Evolutionary conservation across 768 basidiomycete genomes (phyloP).

Genomic region (Rhodotorula graminis): DNA sequence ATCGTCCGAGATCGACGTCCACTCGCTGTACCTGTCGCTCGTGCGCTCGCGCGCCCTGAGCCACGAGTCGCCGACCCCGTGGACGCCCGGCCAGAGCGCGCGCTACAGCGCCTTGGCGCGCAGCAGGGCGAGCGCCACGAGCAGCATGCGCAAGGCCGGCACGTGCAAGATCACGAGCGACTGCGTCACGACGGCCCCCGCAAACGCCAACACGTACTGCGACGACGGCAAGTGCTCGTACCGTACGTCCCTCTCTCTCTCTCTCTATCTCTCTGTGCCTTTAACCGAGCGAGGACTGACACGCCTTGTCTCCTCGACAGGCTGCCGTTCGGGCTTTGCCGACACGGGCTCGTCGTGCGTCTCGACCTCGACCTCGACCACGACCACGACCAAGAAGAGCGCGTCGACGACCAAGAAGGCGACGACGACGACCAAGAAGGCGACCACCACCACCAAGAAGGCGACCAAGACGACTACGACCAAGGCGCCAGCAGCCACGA

Average conservation of each 20-base stretch:
- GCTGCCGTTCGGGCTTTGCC: slow-evolving; percentile 1
- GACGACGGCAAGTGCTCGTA: neutral
- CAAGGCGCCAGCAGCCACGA: neutral
- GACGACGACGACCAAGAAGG: neutral
- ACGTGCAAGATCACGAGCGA: neutral
- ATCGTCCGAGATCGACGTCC: neutral
- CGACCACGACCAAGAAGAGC: neutral
- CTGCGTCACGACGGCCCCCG: neutral
- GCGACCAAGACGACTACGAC: neutral
- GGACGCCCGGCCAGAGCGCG: neutral
- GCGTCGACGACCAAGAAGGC: neutral
- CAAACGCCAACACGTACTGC: neutral
- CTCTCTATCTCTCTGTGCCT: too few species aligned
- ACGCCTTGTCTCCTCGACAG: neutral
- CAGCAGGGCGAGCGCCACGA: neutral
- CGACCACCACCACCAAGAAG: too few species aligned
- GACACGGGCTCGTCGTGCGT: neutral
- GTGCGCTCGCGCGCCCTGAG: neutral
- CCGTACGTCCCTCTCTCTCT: neutral
- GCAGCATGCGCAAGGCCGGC: neutral
- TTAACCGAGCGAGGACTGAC: neutral
- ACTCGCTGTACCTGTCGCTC: neutral
- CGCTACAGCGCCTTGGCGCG: neutral
- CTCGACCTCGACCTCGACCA: neutral
- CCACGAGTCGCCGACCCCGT: neutral